A percentile compares a stretch with the other conserved stretches of the same genome.
These are phyloP conservation scores for Colletotrichum sp. DNA, from an alignment of 2,329 filamentous ascomycete genomes.

Conservation along the genomic window DNA sequence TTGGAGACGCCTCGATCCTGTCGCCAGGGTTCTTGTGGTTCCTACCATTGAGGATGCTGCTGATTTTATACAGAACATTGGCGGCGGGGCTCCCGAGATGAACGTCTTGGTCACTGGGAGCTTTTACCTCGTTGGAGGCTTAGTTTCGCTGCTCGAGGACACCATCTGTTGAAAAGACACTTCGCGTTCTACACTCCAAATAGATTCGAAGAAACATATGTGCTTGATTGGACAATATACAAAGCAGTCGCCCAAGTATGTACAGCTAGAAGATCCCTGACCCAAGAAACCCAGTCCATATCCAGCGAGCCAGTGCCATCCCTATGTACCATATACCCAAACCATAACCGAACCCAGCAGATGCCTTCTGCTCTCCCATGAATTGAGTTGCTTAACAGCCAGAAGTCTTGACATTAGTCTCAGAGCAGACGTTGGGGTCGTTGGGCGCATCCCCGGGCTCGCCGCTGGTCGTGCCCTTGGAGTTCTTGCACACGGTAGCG, in stretches of 20 bases:
- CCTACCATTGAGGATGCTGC: not conserved
- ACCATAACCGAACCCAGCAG: not conserved
- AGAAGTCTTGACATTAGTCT: slow-evolving; percentile 10
- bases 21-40: not conserved
- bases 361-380: not conserved
- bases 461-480: slow-evolving; percentile 35
- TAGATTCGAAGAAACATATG: not conserved
- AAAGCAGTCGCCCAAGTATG: not conserved
- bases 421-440: not conserved
- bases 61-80: not conserved
- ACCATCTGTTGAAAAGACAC: not conserved
- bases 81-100: not conserved
- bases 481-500: slow-evolving; percentile 23
- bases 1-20: not conserved
- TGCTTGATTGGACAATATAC: not conserved
- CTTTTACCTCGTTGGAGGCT: not conserved
- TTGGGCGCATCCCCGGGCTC: slow-evolving; percentile 30
- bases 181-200: not conserved
- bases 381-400: not conserved
- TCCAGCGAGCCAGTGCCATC: not conserved
- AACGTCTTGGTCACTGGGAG: not conserved
- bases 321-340: not conserved
- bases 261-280: not conserved
- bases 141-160: not conserved
- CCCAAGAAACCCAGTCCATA: not conserved